Conservation (phyloP, 208 protist species). For the Naegleria fowleri region DNA sequence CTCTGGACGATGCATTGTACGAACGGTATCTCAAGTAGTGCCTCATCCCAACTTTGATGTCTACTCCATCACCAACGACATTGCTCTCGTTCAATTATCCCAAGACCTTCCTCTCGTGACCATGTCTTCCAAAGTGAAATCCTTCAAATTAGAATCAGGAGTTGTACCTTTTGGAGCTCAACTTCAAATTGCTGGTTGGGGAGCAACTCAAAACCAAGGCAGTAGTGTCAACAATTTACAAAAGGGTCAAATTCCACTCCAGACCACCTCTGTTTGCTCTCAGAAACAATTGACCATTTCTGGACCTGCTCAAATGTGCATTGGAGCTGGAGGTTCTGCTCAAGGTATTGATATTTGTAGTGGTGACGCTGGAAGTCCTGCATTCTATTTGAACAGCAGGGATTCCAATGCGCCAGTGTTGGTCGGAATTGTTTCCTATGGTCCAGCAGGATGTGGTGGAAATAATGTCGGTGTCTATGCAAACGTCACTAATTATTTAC, state of each 20-base stretch:
- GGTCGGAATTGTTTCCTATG: background rate
- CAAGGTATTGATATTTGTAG: background rate
- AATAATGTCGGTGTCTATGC: background rate
- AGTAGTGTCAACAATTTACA: background rate
- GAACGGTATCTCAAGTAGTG: background rate
- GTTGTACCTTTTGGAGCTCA: background rate
- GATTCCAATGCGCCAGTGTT: background rate
- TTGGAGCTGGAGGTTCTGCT: background rate
- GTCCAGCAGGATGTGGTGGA: background rate
- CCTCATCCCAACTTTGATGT: background rate
- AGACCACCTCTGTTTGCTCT: background rate
- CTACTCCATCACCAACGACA: background rate
- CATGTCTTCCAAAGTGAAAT: background rate
- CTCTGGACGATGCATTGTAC: background rate
- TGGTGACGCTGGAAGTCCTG: background rate
- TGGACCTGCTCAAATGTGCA: background rate
- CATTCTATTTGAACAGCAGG: background rate
- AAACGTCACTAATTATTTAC: background rate
- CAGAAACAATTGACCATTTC: background rate
- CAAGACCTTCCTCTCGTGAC: background rate
- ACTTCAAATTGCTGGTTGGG: background rate
- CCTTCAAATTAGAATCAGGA: background rate
- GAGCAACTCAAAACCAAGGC: background rate
- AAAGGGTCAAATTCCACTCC: background rate
- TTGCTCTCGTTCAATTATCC: background rate